These are phyloP conservation scores for Blastobotrys indianensis DNA, from an alignment of 1,139 yeast genomes.

Conservation along the genomic window DNA sequence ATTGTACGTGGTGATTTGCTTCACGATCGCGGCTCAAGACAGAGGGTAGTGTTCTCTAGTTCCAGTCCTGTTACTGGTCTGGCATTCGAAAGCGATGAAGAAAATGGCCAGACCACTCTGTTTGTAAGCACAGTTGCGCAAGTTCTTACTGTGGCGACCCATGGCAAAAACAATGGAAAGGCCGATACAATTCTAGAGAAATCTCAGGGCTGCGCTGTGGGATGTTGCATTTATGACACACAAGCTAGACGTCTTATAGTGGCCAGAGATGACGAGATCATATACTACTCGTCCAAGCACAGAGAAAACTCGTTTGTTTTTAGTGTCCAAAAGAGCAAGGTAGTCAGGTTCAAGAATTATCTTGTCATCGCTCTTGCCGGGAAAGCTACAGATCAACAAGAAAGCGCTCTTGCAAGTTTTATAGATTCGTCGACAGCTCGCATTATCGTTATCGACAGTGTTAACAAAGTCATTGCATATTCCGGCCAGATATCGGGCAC, in stretches of 20 bases:
- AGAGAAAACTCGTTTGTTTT: constrained; percentile 54
- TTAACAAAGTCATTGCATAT: constrained; percentile 65
- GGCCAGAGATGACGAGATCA: constrained; percentile 47
- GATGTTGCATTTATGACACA: constrained; percentile 49
- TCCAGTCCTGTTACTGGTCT: constrained; percentile 77
- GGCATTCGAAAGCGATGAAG: constrained; percentile 43
- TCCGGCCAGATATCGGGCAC: constrained; percentile 61
- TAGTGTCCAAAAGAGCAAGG: constrained; percentile 52
- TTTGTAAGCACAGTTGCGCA: constrained; percentile 67
- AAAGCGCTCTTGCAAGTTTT: constrained; percentile 21
- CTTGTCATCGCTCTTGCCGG: constrained; percentile 37
- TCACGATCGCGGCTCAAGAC: constrained; percentile 87
- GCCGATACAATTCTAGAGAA: constrained; percentile 60
- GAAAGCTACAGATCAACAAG: constrained; percentile 3
- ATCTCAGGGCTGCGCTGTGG: constrained; percentile 61
- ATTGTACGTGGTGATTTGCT: constrained; percentile 81
- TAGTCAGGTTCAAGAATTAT: constrained; percentile 47
- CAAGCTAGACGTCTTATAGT: constrained; percentile 38
- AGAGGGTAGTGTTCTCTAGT: constrained; percentile 57
- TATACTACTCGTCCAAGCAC: constrained; percentile 50
- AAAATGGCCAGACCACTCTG: constrained; percentile 32
- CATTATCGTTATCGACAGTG: constrained; percentile 59
- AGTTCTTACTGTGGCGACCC: constrained; percentile 67
- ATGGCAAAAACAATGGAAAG: constrained; percentile 69
- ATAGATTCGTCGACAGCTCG: constrained; percentile 37